Evolutionary conservation across 225 moss, liverwort and hornwort species (phyloP).

Genomic region (Pleurozium schreberi): DNA sequence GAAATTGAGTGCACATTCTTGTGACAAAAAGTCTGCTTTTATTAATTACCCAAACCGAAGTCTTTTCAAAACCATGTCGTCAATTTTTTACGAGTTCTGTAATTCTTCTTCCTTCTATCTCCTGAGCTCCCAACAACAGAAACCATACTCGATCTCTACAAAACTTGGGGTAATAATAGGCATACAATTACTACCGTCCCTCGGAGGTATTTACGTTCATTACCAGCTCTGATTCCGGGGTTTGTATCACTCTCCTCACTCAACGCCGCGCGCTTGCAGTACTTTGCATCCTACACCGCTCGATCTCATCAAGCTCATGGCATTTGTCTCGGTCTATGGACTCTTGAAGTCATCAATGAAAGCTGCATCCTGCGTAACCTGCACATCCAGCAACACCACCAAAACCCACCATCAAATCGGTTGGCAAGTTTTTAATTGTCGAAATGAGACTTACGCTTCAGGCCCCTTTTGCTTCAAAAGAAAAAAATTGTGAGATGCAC

Average conservation of each 20-base stretch:
- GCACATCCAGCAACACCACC: not conserved
- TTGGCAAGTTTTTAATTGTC: not conserved
- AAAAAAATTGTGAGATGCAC: not conserved
- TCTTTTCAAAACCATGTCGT: not conserved
- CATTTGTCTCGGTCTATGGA: not conserved
- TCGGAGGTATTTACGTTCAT: not conserved
- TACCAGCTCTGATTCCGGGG: not conserved
- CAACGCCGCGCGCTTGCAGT: not conserved
- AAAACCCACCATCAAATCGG: not conserved
- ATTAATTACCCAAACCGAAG: not conserved
- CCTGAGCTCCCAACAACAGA: not conserved
- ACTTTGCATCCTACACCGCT: not conserved
- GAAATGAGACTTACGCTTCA: not conserved
- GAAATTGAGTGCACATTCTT: not conserved
- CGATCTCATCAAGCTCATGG: not conserved
- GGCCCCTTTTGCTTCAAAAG: not conserved
- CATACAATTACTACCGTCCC: not conserved
- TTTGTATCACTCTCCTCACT: not conserved
- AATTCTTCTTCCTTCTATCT: not conserved
- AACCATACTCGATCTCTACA: not conserved
- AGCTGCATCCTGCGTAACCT: conserved; percentile 38
- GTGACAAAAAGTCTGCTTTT: not conserved
- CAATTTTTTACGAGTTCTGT: not conserved
- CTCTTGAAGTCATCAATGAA: conserved; percentile 8
- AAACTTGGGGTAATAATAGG: not conserved